These are phyloP conservation scores for Fusarium veterinarium DNA, from an alignment of 2,329 filamentous ascomycete genomes.

Conservation along the genomic window DNA sequence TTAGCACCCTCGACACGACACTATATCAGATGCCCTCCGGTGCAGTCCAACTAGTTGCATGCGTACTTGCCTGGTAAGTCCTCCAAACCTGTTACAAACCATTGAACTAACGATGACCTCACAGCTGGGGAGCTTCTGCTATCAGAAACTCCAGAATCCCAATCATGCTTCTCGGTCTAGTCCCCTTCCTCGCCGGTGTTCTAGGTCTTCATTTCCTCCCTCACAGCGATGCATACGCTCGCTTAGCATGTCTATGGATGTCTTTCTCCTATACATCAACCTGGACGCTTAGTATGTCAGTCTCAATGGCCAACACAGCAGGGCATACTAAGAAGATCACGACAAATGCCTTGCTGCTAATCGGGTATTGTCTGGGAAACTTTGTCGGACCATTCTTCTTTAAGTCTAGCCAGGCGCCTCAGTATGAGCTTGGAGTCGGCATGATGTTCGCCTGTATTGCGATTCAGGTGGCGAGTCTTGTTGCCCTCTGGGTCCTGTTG, in stretches of 20 bases:
- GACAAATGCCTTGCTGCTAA: conserved; percentile 58
- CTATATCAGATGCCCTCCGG: conserved; percentile 36
- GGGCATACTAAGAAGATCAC: conserved; percentile 56
- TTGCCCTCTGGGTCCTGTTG: conserved; percentile 15
- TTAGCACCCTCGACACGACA: conserved; percentile 29
- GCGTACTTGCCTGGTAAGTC: conserved; percentile 31
- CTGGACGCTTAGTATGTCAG: conserved; percentile 44
- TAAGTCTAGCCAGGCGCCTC: conserved; percentile 35
- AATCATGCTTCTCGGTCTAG: conserved; percentile 19
- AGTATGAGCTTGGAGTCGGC: conserved; percentile 22
- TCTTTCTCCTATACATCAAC: conserved; percentile 43
- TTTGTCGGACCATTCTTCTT: conserved; percentile 57
- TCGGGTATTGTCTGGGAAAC: conserved; percentile 56
- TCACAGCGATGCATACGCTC: conserved; percentile 26
- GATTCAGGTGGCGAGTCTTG: conserved; percentile 9
- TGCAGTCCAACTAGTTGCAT: conserved; percentile 28
- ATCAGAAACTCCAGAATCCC: conserved; percentile 24
- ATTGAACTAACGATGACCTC: background rate
- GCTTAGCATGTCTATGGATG: conserved; percentile 45
- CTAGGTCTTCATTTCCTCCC: conserved; percentile 25
- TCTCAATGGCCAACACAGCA: conserved; percentile 43
- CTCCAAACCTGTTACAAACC: rapidly evolving
- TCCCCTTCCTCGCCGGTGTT: conserved; percentile 26
- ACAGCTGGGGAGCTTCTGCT: conserved; percentile 11
- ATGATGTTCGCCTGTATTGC: conserved; percentile 40